phyloP scores from a whole-genome alignment of 345 rosid species.

The Linum lewisii region DNA sequence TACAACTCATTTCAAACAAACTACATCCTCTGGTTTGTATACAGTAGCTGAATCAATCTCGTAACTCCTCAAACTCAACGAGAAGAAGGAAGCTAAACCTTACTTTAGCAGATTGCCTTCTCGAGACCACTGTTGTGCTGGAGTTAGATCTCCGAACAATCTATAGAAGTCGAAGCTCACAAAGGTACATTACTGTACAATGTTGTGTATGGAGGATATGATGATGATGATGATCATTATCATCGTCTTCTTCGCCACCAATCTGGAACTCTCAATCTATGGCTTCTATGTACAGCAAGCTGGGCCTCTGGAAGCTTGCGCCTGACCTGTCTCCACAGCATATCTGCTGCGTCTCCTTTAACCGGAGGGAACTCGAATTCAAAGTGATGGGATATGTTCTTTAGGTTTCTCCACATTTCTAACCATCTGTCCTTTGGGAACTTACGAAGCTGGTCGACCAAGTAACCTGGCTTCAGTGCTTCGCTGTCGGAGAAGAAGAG shows the following conservation, averaged over 20 bases:
- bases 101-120: too few relatives aligned
- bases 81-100: too few relatives aligned
- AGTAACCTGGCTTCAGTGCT: constrained; percentile 55
- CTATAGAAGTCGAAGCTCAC: too few relatives aligned
- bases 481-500: constrained; percentile 66
- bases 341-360: constrained; percentile 66
- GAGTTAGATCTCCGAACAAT: too few relatives aligned
- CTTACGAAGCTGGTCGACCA: constrained; percentile 54
- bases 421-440: constrained; percentile 67
- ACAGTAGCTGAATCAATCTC: too few relatives aligned
- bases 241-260: constrained; percentile 60
- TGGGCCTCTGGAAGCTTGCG: constrained; percentile 54
- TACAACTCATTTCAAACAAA: too few relatives aligned
- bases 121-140: too few relatives aligned
- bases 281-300: constrained; percentile 63
- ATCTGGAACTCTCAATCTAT: constrained; percentile 71
- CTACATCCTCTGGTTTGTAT: too few relatives aligned
- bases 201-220: constrained; percentile 9
- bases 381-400: constrained; percentile 62
- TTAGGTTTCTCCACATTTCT: constrained; percentile 61
- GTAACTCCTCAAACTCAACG: too few relatives aligned
- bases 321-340: constrained; percentile 87
- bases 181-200: constrained; percentile 38
- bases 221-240: constrained; percentile 1
- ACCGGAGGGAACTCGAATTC: constrained; percentile 72